Base-by-base conservation (phyloP, 345 rosid genomes). In the Gossypium anomalum region DNA sequence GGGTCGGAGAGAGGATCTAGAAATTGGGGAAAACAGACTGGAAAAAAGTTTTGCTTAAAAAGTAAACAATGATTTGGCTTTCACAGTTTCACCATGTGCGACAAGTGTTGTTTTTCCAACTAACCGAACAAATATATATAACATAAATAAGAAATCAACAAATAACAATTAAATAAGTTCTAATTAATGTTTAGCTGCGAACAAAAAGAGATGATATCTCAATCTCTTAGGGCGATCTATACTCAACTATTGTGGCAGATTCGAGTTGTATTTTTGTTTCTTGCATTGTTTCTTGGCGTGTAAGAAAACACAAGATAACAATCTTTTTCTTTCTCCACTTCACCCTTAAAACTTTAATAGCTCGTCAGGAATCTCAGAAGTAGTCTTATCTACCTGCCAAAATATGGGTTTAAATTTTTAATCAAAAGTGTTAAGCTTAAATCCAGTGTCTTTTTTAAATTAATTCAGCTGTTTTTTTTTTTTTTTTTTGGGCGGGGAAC, bases 221-320 rank as follows among this genome's bases (percentile, higher is more conserved):
- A 27, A 41, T 14, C 11, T 25, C 41, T 27, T 43, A 15, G 43
- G 45, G 13, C 47, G 22, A 20, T 63, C 66, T 38, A 63, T 34
- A 22, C 67, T 63, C 67, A 29, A 38, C 13, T n/a, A 22, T 34
- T 1, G 9, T 34, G 47, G 67, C 67, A 63, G 67, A 38, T 63
- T 16, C 14, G 47, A 9, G 45, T 63, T 63, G 14, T 17, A 17
- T 34, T 62, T 34, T 34, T 7, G 41, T 34, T 34, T 34, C 41
- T 34, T 34, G 41, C 41, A 34, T 34, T 4, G 67, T 64, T 64
- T n/a, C 51, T 64, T 64, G 49, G 69, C 69, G 69, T 64, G 69
- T 41, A 64, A 64, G 69, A 19, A 64, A 34, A 41, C 11, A 4
- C 49, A 64, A 9, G 19, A 64, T 64, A 64, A 1, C 49, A n/a